Evolutionary conservation across 306 rosid genomes (phyloP).

Genomic region (Senna tora): DNA sequence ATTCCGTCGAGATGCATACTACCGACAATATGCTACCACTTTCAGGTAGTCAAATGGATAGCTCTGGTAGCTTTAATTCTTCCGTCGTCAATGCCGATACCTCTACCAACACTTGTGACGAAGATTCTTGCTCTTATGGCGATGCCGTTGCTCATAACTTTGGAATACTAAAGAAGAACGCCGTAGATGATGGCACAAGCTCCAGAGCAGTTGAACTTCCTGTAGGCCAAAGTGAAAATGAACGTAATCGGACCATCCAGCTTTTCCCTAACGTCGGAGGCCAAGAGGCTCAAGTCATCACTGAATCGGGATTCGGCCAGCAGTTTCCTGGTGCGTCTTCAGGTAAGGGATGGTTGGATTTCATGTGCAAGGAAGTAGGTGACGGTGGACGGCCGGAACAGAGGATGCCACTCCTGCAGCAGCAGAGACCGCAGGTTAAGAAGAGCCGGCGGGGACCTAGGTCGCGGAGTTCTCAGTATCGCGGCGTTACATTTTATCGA

Average conservation of each 20-base stretch:
- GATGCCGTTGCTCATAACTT: conserved; percentile 53
- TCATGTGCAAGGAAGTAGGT: conserved; percentile 41
- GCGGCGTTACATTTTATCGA: conserved; percentile 91
- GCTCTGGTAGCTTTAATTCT: conserved; percentile 73
- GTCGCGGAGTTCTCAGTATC: conserved; percentile 93
- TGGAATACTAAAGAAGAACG: conserved; percentile 48
- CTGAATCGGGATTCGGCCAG: conserved; percentile 1
- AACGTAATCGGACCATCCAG: conserved; percentile 56
- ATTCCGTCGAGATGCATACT: conserved; percentile 34
- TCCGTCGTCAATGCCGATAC: conserved; percentile 59
- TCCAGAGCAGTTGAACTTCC: not conserved
- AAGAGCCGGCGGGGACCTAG: conserved; percentile 92
- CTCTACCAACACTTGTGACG: conserved; percentile 40
- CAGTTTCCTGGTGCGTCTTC: conserved; percentile 31
- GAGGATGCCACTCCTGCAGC: conserved; percentile 40
- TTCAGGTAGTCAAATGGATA: conserved; percentile 54
- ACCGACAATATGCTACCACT: conserved; percentile 37
- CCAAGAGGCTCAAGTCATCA: not conserved
- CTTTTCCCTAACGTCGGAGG: conserved; percentile 55
- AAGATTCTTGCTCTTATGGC: conserved; percentile 50
- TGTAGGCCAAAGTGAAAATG: not conserved
- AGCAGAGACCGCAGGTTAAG: conserved; percentile 49
- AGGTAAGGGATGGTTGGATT: conserved; percentile 49
- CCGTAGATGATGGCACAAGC: conserved; percentile 24
- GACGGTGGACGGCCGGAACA: conserved; percentile 42